Evolutionary conservation across 441 rosid species (phyloP), one percentile per base, ranked within the genome.

Genomic region (Euphorbia corollata): DNA sequence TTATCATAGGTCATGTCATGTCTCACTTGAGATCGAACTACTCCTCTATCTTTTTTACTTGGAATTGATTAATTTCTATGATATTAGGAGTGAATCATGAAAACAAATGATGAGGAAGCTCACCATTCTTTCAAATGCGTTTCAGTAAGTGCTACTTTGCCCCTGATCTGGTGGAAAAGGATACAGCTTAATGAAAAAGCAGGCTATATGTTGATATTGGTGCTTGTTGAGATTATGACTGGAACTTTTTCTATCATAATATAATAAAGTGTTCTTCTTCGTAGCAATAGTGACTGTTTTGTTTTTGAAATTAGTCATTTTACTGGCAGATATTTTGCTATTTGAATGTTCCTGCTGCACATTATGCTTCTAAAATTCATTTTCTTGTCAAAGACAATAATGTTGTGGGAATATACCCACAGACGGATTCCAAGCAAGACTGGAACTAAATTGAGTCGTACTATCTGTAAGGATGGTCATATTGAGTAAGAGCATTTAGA

Each of bases 71-170:
- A 12, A 47, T 59, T 69, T 61, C 39, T 68, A 50, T 74, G 61
- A 64, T 58, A 62, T 79, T 79, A 94, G 98, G 92, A 88, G 79
- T 98, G 99, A 12, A 77, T 91, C 41, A 94, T 94, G 98, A 72
- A 70, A 41, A 94, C 99, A 50, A 87, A 82, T 72, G 98, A 94
- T 71, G 98, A 91, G 74, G 95, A 90, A 79, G 88, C 98, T 70
- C 91, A 97, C n/a, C 85, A 84, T 8, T 91, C 85, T 69, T 91
- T 94, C 76, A 94, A 94, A 80, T 92, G 85, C 64, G 91, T 98
- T 4, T 89, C 97, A 1, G 98, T 94, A 85, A 70, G 93, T 90
- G 73, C 74, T 91, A 71, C 94, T 90, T 56, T 91, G 97, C 77
- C 98, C 99, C 15, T 86, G 99, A 6, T 78, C 83, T 75, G 97